phyloP scores from a whole-genome alignment of 1,284 basidiomycete genomes.

The Neonothopanus nambi region DNA sequence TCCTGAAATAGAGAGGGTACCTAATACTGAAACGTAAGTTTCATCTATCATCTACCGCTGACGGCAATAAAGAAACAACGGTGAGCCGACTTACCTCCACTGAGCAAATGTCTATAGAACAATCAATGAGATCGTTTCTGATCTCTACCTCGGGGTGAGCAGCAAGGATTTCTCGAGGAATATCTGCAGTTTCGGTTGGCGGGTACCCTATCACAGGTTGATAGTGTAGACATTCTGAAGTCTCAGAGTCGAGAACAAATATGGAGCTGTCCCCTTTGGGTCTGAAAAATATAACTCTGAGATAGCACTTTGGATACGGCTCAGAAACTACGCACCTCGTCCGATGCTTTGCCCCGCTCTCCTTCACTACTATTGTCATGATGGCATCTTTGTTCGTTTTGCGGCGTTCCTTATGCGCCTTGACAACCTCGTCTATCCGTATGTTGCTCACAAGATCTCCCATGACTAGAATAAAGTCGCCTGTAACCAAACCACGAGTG shows the following conservation, averaged over 20 bases:
- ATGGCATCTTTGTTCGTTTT: constrained; percentile 90
- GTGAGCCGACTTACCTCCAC: constrained; percentile 60
- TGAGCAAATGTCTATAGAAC: constrained; percentile 91
- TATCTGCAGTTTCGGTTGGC: constrained; percentile 52
- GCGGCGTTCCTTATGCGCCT: constrained; percentile 85
- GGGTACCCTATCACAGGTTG: constrained; percentile 71
- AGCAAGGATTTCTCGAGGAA: constrained; percentile 71
- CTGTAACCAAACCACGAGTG: constrained; percentile 87
- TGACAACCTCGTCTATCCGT: constrained; percentile 86
- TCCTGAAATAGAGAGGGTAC: constrained; percentile 97
- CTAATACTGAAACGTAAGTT: constrained; percentile 35
- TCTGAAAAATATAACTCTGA: constrained; percentile 37
- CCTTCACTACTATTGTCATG: constrained; percentile 94
- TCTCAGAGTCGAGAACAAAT: constrained; percentile 74
- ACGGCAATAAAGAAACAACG: constrained; percentile 10
- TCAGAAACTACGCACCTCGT: constrained; percentile 58
- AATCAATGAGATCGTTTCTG: constrained; percentile 86
- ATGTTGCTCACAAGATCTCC: constrained; percentile 95
- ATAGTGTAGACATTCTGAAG: constrained; percentile 79
- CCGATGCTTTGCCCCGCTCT: constrained; percentile 68
- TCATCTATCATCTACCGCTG: not conserved
- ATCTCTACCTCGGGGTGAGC: constrained; percentile 78
- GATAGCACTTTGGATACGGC: constrained; percentile 12
- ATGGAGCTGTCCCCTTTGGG: constrained; percentile 69
- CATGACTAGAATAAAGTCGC: constrained; percentile 92